Evolutionary conservation across 345 rosid genomes (phyloP), one percentile per base, ranked within the genome.

Genomic region (Arabidopsis suecica): DNA sequence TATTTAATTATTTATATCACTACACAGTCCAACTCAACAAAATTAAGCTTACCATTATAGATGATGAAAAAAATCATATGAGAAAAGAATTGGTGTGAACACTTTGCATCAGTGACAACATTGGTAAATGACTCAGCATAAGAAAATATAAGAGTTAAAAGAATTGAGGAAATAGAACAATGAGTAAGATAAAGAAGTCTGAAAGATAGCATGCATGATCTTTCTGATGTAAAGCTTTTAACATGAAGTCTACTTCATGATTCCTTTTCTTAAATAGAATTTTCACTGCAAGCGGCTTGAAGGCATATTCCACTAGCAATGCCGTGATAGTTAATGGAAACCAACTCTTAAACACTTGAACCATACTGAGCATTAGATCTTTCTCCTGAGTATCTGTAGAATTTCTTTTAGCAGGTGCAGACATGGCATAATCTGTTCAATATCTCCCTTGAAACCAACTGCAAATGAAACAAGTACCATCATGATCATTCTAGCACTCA

Each of bases 341-440:
- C 10, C 2, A 65, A 22, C 23, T 22, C 44, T 36, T 9, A 61
- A 57, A 60, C 64, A 62, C 10, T 50, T 34, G 47, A 68, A 53
- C 65, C 60, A 16, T 81, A 88, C 93, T 89, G 64, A 83, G 78
- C 61, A 78, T 53, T 54, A 77, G 80, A 55, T 70, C 78, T 79
- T 83, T 82, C 65, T 80, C 83, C 78, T 82, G 72, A 20, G 66
- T 64, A 18, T 73, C 76, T 14, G 47, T 75, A 78, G 82, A 69
- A 71, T 81, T 76, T 82, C 61, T 78, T 62, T 80, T 85, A 71
- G 71, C 40, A 65, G 79, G 62, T 53, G 85, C 81, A 68, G 80
- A 74, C 93, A 88, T 85, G 74, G 69, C 64, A 32, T 41, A 48
- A 48, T 32, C 16, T 23, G 49, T 50, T 77, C 38, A 66, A 68